Evolutionary conservation across 163 green algal genomes (phyloP).

Genomic region (Chlamydomonas reinhardtii): DNA sequence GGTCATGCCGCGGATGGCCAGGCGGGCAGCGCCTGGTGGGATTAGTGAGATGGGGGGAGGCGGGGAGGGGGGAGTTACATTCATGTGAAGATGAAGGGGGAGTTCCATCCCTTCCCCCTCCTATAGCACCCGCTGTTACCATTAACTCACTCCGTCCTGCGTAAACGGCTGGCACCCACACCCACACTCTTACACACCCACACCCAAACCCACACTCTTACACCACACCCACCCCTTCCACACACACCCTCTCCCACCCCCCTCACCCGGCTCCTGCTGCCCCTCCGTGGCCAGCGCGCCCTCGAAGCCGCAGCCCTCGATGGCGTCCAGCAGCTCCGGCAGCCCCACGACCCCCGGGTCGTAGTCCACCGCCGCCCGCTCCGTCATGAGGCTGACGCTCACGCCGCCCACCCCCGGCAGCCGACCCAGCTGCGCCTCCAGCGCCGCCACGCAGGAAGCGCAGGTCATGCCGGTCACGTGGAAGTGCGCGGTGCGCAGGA

Average conservation of each 20-base stretch:
- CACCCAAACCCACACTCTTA: too few species aligned
- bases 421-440: conserved; percentile 72
- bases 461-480: conserved; percentile 82
- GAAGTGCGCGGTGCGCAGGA: conserved; percentile 49
- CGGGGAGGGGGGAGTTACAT: background rate
- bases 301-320: conserved; percentile 85
- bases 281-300: conserved; percentile 52
- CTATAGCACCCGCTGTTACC: too few species aligned
- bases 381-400: conserved; percentile 57
- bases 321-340: conserved; percentile 66
- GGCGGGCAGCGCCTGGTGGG: conserved; percentile 28
- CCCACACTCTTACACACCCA: too few species aligned
- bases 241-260: too few species aligned
- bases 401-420: conserved; percentile 71
- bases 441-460: conserved; percentile 64
- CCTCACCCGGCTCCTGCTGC: conserved; percentile 17
- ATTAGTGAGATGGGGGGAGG: too few species aligned
- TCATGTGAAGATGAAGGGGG: too few species aligned
- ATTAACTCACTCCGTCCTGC: too few species aligned
- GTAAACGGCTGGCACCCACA: too few species aligned
- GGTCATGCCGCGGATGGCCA: conserved; percentile 76
- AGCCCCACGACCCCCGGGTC: conserved; percentile 27
- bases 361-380: conserved; percentile 57
- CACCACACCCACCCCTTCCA: too few species aligned
- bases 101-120: too few species aligned